A percentile compares a stretch with the other conserved stretches of the same genome.
Evolutionary conservation across 495 filamentous ascomycete genomes (phyloP).

Genomic region (Sporormia fimetaria): DNA sequence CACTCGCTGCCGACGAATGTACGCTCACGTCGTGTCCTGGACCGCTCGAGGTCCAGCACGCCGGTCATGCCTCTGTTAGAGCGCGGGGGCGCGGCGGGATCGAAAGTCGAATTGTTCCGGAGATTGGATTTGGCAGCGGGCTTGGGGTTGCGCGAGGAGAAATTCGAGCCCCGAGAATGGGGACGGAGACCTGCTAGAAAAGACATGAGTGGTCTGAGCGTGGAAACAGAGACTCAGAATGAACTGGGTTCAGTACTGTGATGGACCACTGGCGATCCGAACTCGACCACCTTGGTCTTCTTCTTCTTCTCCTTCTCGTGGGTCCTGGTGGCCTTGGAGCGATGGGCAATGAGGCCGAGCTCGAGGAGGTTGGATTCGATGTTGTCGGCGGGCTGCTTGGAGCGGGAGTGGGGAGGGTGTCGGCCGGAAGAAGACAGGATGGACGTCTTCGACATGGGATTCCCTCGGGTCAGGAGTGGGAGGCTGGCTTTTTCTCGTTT

Average conservation of each 20-base stretch:
- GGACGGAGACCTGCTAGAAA: slow-evolving; percentile 25
- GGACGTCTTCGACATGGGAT: too few relatives aligned
- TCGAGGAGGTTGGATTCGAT: too few relatives aligned
- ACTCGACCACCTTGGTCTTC: slow-evolving; percentile 25
- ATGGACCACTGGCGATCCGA: slow-evolving; percentile 18
- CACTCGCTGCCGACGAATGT: slow-evolving; percentile 94
- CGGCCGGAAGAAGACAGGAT: too few relatives aligned
- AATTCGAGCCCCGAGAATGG: slow-evolving; percentile 18
- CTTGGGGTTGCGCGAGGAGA: slow-evolving; percentile 2
- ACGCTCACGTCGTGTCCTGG: slow-evolving; percentile 72
- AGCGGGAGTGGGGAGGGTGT: too few relatives aligned
- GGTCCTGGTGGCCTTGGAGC: too few relatives aligned
- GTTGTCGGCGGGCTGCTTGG: too few relatives aligned
- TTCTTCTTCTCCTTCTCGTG: too few relatives aligned
- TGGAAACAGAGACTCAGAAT: slow-evolving; percentile 10
- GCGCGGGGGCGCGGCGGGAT: slow-evolving; percentile 26
- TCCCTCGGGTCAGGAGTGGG: too few relatives aligned
- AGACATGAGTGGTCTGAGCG: slow-evolving; percentile 27
- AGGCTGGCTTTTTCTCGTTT: too few relatives aligned
- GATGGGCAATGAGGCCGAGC: too few relatives aligned
- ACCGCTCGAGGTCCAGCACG: slow-evolving; percentile 66
- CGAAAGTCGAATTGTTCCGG: slow-evolving; percentile 14
- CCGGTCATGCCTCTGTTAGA: slow-evolving; percentile 54
- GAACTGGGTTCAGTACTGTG: slow-evolving; percentile 23
- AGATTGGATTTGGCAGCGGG: slow-evolving; percentile 6